These are phyloP conservation scores for Quillaja saponaria DNA, from an alignment of 306 rosid species.

Conservation along the genomic window DNA sequence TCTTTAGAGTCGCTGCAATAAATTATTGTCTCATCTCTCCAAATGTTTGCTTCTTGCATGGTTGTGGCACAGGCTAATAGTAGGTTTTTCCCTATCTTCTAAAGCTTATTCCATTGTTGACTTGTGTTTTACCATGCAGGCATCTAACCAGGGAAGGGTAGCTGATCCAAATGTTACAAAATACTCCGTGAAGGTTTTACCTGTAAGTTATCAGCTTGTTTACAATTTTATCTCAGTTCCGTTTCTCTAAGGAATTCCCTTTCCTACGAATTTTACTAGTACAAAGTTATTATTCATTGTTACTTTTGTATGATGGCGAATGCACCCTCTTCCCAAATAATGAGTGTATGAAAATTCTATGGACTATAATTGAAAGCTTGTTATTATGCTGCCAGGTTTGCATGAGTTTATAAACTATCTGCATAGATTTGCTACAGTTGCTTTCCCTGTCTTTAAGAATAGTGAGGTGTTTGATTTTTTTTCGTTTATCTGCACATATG, in stretches of 20 bases:
- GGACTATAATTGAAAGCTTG: too few relatives aligned
- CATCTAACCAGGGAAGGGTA: conserved; percentile 61
- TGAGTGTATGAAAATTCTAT: too few relatives aligned
- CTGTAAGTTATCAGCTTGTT: conserved; percentile 59
- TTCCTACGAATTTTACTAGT: too few relatives aligned
- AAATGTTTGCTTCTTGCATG: background rate
- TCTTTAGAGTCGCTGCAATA: conserved; percentile 14
- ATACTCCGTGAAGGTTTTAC: conserved; percentile 82
- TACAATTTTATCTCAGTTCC: background rate
- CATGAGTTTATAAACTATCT: too few relatives aligned
- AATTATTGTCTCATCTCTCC: conserved; percentile 5
- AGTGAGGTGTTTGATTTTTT: conserved; percentile 6
- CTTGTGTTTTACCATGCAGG: conserved; percentile 44
- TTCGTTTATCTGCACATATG: conserved; percentile 31
- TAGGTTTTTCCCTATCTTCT: conserved; percentile 6
- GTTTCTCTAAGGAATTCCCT: background rate
- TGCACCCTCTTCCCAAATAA: too few relatives aligned
- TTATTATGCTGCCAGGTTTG: too few relatives aligned
- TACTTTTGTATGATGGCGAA: too few relatives aligned
- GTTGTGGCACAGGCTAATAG: conserved; percentile 7
- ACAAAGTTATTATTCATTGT: too few relatives aligned
- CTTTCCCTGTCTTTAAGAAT: background rate
- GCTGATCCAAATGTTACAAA: conserved; percentile 72
- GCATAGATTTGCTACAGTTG: too few relatives aligned
- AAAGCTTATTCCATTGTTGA: conserved; percentile 18